A percentile compares a stretch with the other conserved stretches of the same genome.
Evolutionary conservation across 805 yeast genomes (phyloP).

Genomic region (Diddensiella transvaalensis): DNA sequence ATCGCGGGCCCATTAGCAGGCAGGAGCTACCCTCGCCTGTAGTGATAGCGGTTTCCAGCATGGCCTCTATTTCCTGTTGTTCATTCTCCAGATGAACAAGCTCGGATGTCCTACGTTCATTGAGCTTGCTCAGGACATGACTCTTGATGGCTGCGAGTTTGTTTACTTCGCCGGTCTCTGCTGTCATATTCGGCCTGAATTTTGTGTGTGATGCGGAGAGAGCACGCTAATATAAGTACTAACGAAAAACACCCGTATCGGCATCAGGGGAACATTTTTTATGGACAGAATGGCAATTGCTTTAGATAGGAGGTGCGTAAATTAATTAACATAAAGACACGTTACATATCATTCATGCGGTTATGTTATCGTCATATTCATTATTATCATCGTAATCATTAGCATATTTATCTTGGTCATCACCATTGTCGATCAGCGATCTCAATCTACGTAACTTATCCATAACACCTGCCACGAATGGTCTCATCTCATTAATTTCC

Average conservation of each 20-base stretch:
- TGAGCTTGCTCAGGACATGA: slow-evolving; percentile 30
- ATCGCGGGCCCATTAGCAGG: slow-evolving; percentile 74
- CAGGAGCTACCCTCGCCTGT: slow-evolving; percentile 79
- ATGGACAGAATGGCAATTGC: too few species aligned
- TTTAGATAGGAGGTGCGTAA: too few species aligned
- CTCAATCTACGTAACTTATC: slow-evolving; percentile 51
- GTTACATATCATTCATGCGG: too few species aligned
- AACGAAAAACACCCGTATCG: too few species aligned
- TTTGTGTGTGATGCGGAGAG: too few species aligned
- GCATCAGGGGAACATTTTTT: too few species aligned
- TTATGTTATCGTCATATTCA: neutral
- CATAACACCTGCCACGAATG: slow-evolving; percentile 80
- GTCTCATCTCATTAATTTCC: slow-evolving; percentile 86
- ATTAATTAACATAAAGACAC: too few species aligned
- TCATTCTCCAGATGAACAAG: slow-evolving; percentile 38
- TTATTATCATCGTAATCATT: slow-evolving; percentile 4
- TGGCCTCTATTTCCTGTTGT: slow-evolving; percentile 48
- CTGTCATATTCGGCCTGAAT: neutral
- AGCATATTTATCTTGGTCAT: neutral
- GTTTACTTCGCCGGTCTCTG: neutral
- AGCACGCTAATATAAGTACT: too few species aligned
- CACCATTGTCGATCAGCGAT: slow-evolving; percentile 13
- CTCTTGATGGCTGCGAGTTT: slow-evolving; percentile 7
- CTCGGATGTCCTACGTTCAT: slow-evolving; percentile 24
- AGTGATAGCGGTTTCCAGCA: slow-evolving; percentile 61